These are phyloP conservation scores for Juglanconis juglandina DNA, from an alignment of 2,329 filamentous ascomycete species.

Conservation along the genomic window DNA sequence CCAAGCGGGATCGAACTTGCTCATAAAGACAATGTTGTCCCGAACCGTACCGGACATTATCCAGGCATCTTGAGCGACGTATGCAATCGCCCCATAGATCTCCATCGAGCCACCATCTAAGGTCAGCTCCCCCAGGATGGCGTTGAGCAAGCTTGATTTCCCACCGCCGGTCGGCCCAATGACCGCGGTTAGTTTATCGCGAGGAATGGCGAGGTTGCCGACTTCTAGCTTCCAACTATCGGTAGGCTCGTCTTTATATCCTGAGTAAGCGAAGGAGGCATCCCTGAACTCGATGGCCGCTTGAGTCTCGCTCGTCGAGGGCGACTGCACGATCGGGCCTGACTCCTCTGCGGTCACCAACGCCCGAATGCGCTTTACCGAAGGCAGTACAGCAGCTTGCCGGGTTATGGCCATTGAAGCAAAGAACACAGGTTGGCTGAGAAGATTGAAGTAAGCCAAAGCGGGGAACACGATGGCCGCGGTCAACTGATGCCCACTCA, in stretches of 20 bases:
- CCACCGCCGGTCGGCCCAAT: constrained; percentile 1
- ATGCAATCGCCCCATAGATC: not conserved
- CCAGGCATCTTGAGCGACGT: constrained; percentile 4
- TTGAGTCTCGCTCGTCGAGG: not conserved
- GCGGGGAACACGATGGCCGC: constrained; percentile 6
- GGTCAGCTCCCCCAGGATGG: constrained; percentile 1
- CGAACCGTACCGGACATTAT: constrained; percentile 2
- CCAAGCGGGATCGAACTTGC: not conserved
- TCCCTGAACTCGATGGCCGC: not conserved
- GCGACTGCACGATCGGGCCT: not conserved
- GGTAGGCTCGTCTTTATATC: not conserved
- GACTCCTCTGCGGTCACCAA: constrained; percentile 3
- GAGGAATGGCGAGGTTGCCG: not conserved
- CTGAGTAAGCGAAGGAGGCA: not conserved
- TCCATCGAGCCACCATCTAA: not conserved
- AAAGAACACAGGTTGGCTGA: constrained; percentile 1
- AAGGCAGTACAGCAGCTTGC: not conserved
- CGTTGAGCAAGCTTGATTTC: constrained; percentile 9
- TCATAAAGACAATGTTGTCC: constrained; percentile 7
- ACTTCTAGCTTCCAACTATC: not conserved
- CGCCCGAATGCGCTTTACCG: not conserved
- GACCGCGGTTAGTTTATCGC: not conserved
- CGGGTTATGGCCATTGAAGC: not conserved
- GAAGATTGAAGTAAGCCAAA: constrained; percentile 4
- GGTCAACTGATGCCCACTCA: not conserved